Base-by-base conservation (phyloP, 2,329 filamentous ascomycete species). In the Scedosporium minutisporum region DNA sequence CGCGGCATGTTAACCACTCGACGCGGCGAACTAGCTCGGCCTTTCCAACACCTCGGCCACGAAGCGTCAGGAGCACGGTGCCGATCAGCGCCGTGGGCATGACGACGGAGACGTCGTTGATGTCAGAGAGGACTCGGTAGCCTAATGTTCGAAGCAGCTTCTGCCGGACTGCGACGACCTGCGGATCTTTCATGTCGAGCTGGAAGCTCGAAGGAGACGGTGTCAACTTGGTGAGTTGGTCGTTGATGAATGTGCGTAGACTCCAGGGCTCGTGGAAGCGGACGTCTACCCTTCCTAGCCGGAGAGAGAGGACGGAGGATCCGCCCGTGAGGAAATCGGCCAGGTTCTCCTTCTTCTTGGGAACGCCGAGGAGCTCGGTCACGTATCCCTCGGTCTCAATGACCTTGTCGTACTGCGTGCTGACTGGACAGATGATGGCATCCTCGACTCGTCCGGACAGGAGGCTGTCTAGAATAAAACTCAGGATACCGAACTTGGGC, bases 381-480 rank as follows among this genome's bases (percentile, higher is more conserved):
- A 97, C 93, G 70, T 99, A 99, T 4, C 92, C 95, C 74, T 96
- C 92, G 0, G 96, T 96, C 74, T 99, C 95, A 64, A 99, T 96
- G 63, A 99, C 95, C 72, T 97, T 99, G 79, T 99, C 95, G 71
- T 99, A 99, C 72, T 99, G 95, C 0, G 93, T 97, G 73, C 90
- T 96, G 57, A 99, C 95, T 0, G 95, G 95, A 68, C 93, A 96
- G 61, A 99, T 91, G 51, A 97, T 90, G 38, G 91, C 88, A 73
- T 99, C 95, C 57, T 96, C 81, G 0, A 96, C 92, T 6, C 93
- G 84, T 0, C 93, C 92, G 0, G 91, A 96, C 5, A 97, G 77
- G 14, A 99, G 81, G 67, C 91, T 96, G 68, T 99, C 95, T 18
- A 99, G 78, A 46, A 97, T 84, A 69, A 97, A 99, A 69, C 86